Percentiles rank a stretch among this genome's conserved stretches.
Conservation (phyloP, 2,329 filamentous ascomycete species). For the Phyllosticta capitalensis region DNA sequence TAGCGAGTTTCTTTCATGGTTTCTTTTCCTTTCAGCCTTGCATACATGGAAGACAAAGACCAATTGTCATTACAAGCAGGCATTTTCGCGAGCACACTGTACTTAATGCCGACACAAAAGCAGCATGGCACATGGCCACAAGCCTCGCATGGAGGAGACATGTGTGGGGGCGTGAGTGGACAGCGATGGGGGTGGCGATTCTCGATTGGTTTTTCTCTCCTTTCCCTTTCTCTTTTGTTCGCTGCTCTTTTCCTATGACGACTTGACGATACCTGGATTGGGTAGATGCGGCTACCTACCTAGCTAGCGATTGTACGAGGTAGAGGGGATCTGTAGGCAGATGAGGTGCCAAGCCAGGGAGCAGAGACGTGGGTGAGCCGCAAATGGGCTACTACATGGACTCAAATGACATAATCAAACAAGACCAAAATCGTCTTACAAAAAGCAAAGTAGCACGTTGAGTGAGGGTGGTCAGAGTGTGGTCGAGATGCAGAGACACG, state of each 20-base stretch:
- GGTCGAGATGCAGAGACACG: background rate
- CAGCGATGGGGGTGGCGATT: background rate
- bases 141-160: background rate
- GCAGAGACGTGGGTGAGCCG: background rate
- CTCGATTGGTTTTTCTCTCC: background rate
- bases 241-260: conserved; percentile 1
- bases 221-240: background rate
- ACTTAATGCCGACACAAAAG: background rate
- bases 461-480: background rate
- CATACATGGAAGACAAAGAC: background rate
- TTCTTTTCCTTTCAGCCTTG: background rate
- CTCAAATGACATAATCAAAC: background rate
- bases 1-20: conserved; percentile 1
- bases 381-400: background rate
- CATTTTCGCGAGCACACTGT: background rate
- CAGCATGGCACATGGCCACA: background rate
- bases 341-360: background rate
- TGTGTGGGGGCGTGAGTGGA: background rate
- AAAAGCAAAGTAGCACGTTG: background rate
- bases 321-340: background rate
- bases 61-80: background rate
- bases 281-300: conserved; percentile 3
- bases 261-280: conserved; percentile 9
- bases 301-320: background rate
- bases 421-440: background rate